Evolutionary conservation across 164 flowering plant genomes (phyloP).

Genomic region (Warburgia ugandensis): DNA sequence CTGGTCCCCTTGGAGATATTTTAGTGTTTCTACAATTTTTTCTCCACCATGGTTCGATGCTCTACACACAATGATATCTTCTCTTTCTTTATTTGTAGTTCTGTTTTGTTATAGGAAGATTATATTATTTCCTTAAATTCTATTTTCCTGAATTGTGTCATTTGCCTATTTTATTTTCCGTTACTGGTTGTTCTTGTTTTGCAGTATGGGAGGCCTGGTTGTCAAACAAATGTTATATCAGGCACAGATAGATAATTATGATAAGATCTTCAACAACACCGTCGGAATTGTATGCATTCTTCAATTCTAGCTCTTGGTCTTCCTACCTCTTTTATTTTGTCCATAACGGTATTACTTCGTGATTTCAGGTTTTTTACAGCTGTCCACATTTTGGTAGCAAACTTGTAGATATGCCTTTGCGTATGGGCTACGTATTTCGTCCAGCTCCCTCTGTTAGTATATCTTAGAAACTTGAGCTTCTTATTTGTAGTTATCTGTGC

Average conservation of each 20-base stretch:
- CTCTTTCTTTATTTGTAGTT: too few species aligned
- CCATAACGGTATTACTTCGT: slow-evolving; percentile 3
- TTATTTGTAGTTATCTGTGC: background rate
- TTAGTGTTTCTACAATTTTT: too few species aligned
- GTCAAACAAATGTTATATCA: slow-evolving; percentile 90
- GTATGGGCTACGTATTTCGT: slow-evolving; percentile 92
- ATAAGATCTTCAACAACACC: slow-evolving; percentile 71
- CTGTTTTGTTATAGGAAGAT: too few species aligned
- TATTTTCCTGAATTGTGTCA: too few species aligned
- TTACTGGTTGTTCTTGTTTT: slow-evolving; percentile 7
- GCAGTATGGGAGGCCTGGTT: slow-evolving; percentile 98
- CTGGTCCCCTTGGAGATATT: too few species aligned
- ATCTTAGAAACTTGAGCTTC: slow-evolving; percentile 3
- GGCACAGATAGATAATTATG: slow-evolving; percentile 57
- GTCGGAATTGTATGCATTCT: slow-evolving; percentile 65
- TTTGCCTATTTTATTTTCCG: too few species aligned
- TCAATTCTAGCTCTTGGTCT: background rate
- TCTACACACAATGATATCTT: too few species aligned
- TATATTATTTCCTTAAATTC: too few species aligned
- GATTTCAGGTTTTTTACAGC: slow-evolving; percentile 86
- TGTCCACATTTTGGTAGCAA: slow-evolving; percentile 99
- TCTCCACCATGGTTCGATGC: too few species aligned
- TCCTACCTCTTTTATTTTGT: background rate
- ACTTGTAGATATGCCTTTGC: slow-evolving; percentile 98
- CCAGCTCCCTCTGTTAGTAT: slow-evolving; percentile 90